A percentile compares a stretch with the other conserved stretches of the same genome.
Conservation (phyloP, 371 early-diverging fungal species). For the Zopfochytrium polystomum region DNA sequence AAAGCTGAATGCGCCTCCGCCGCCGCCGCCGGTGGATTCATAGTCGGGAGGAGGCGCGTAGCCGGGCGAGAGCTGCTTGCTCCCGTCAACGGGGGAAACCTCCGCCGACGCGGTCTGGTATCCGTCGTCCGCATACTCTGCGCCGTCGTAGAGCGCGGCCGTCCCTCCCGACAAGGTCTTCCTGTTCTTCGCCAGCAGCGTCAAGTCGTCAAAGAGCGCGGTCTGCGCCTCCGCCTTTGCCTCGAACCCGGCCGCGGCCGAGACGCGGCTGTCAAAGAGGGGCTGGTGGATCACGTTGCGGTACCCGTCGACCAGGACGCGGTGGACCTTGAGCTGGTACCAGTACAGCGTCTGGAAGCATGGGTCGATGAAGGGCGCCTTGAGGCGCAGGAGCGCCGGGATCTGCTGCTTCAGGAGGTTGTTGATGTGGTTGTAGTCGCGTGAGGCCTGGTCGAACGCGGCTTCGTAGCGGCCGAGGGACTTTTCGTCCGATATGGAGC, state of each 20-base stretch:
- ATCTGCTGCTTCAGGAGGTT: conserved; percentile 64
- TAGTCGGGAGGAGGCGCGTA: conserved; percentile 6
- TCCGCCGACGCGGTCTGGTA: conserved; percentile 10
- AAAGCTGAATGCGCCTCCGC: not conserved
- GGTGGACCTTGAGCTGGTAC: conserved; percentile 66
- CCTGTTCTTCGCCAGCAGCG: conserved; percentile 18
- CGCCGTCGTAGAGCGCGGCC: not conserved
- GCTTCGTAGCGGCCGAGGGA: conserved; percentile 62
- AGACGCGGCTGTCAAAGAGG: conserved; percentile 14
- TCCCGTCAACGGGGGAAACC: not conserved
- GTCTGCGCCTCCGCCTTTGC: conserved; percentile 20
- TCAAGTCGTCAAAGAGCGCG: conserved; percentile 26
- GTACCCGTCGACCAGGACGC: conserved; percentile 36
- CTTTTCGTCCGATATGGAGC: conserved; percentile 70
- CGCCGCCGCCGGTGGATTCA: not conserved
- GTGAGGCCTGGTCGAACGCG: conserved; percentile 65
- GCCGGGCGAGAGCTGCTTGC: conserved; percentile 2
- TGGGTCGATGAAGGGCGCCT: conserved; percentile 65
- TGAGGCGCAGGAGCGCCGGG: conserved; percentile 61
- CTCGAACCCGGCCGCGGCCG: conserved; percentile 26
- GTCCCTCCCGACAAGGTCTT: not conserved
- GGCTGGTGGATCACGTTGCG: conserved; percentile 12
- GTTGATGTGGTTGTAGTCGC: conserved; percentile 71
- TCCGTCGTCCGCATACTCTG: not conserved
- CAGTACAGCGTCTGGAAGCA: conserved; percentile 69